A percentile compares a stretch with the other conserved stretches of the same genome.
Evolutionary conservation across 495 filamentous ascomycete species (phyloP).

Genomic region (Apodospora peruviana): DNA sequence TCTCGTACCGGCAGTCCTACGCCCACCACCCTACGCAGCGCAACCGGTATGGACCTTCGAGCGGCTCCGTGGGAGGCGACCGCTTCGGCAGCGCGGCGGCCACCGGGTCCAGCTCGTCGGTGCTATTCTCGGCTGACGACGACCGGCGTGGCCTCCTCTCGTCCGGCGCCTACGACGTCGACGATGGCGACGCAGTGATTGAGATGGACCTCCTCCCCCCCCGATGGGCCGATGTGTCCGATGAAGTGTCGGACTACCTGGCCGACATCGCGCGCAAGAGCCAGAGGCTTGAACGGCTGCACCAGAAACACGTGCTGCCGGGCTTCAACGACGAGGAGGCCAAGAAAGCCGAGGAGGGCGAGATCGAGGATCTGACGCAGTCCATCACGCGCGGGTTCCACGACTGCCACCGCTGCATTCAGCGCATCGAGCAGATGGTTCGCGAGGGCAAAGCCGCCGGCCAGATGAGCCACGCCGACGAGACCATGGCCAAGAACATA

Average conservation of each 20-base stretch:
- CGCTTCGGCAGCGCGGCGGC: conserved; percentile 56
- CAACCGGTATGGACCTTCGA: conserved; percentile 57
- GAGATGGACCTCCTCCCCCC: conserved; percentile 97
- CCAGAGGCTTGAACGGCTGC: conserved; percentile 78
- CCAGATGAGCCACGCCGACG: conserved; percentile 70
- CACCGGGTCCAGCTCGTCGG: conserved; percentile 23
- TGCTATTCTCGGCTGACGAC: conserved; percentile 40
- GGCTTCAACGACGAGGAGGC: conserved; percentile 94
- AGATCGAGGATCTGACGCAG: conserved; percentile 87
- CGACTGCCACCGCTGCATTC: conserved; percentile 79
- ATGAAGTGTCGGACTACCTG: conserved; percentile 84
- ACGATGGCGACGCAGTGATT: conserved; percentile 87
- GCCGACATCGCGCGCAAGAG: conserved; percentile 76
- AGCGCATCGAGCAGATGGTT: conserved; percentile 81
- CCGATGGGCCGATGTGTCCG: conserved; percentile 90
- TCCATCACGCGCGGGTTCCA: conserved; percentile 86
- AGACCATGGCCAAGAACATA: conserved; percentile 93
- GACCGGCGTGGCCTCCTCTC: conserved; percentile 88
- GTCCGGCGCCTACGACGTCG: conserved; percentile 67
- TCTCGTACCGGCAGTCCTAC: conserved; percentile 98
- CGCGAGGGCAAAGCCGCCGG: conserved; percentile 63
- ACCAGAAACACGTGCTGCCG: conserved; percentile 94
- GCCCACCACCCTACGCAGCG: conserved; percentile 89
- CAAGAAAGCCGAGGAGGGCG: conserved; percentile 72
- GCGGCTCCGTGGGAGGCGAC: conserved; percentile 56